phyloP scores from a whole-genome alignment of 192 early-diverging fungal species.

The Dispira simplex region DNA sequence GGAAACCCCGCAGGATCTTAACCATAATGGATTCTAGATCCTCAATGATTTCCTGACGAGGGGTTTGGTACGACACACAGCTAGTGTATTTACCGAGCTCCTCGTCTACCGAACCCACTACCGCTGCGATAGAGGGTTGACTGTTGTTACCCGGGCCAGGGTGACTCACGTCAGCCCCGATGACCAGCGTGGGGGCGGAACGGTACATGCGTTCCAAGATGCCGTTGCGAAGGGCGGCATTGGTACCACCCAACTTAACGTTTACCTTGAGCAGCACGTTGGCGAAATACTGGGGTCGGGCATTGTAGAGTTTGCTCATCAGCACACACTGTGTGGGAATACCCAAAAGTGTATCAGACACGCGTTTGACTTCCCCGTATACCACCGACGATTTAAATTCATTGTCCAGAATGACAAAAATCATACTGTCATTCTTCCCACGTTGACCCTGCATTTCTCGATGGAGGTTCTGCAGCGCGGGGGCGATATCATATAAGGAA shows the following conservation, averaged over 20 bases:
- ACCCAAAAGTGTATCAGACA: slow-evolving; percentile 78
- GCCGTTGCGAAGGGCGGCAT: slow-evolving; percentile 39
- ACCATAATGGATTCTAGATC: slow-evolving; percentile 46
- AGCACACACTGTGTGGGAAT: slow-evolving; percentile 86
- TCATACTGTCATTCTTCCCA: slow-evolving; percentile 11
- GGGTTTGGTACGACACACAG: slow-evolving; percentile 44
- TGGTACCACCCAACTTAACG: slow-evolving; percentile 84
- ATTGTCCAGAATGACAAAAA: too few species aligned
- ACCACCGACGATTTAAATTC: slow-evolving; percentile 51
- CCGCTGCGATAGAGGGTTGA: slow-evolving; percentile 60
- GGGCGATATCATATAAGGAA: slow-evolving; percentile 16
- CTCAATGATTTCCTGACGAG: slow-evolving; percentile 55
- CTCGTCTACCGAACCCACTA: slow-evolving; percentile 51
- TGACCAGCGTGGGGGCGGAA: slow-evolving; percentile 52
- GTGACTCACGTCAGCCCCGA: slow-evolving; percentile 89
- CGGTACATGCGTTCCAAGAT: slow-evolving; percentile 18
- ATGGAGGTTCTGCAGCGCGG: slow-evolving; percentile 29
- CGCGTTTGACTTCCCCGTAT: slow-evolving; percentile 80
- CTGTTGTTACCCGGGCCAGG: slow-evolving; percentile 45
- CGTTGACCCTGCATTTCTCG: slow-evolving; percentile 76
- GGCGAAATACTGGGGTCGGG: slow-evolving; percentile 85
- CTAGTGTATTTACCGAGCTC: slow-evolving; percentile 44
- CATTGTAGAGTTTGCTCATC: slow-evolving; percentile 45
- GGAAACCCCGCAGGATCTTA: slow-evolving; percentile 47
- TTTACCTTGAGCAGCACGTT: slow-evolving; percentile 93